phyloP scores from a whole-genome alignment of 805 yeast genomes.

The Cyberlindnera maritima region DNA sequence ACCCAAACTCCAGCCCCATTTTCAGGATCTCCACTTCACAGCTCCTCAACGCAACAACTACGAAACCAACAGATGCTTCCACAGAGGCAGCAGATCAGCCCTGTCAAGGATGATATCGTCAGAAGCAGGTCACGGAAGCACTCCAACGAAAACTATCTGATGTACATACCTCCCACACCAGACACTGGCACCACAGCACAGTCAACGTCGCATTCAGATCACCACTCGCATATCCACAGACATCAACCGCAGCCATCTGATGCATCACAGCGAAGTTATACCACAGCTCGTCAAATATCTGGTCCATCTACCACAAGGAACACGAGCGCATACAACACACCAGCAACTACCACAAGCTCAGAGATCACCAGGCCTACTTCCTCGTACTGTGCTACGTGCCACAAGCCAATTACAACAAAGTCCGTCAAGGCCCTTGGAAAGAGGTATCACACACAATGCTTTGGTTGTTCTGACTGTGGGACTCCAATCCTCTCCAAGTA shows the following conservation, averaged over 20 bases:
- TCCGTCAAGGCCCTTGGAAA: conserved; percentile 80
- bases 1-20: not conserved
- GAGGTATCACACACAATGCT: conserved; percentile 85
- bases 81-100: conserved; percentile 1
- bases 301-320: conserved; percentile 10
- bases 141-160: conserved; percentile 23
- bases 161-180: conserved; percentile 30
- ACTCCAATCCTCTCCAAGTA: conserved; percentile 80
- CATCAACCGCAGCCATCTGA: conserved; percentile 14
- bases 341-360: conserved; percentile 5
- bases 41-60: not conserved
- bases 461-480: conserved; percentile 82
- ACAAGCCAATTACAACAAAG: conserved; percentile 58
- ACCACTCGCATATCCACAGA: not conserved
- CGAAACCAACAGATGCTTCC: not conserved
- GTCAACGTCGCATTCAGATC: conserved; percentile 2
- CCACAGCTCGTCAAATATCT: conserved; percentile 10
- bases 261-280: conserved; percentile 9
- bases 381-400: conserved; percentile 48
- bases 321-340: not conserved
- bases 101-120: not conserved
- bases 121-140: conserved; percentile 11
- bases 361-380: conserved; percentile 4
- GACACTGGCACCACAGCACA: conserved; percentile 3
- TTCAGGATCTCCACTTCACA: not conserved